A percentile compares a stretch with the other conserved stretches of the same genome.
Evolutionary conservation across 2,329 filamentous ascomycete species (phyloP).

Genomic region (Stachybotrys elegans): DNA sequence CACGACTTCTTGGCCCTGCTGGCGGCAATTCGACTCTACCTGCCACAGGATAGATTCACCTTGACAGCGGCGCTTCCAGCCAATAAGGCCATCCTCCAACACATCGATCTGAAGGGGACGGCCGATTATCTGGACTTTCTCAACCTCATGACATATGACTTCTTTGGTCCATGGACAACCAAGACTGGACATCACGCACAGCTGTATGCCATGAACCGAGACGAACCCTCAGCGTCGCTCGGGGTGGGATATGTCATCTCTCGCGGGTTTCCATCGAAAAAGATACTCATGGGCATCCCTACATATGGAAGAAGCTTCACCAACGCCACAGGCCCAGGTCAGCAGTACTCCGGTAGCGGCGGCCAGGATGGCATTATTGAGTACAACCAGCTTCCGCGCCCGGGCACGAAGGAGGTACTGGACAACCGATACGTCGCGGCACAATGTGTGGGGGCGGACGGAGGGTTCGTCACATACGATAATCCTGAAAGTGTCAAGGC

Average conservation of each 20-base stretch:
- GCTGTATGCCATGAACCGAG: conserved; percentile 57
- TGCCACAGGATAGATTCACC: conserved; percentile 65
- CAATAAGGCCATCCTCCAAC: conserved; percentile 57
- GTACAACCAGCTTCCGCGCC: conserved; percentile 63
- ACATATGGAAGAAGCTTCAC: conserved; percentile 73
- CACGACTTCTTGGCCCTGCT: conserved; percentile 66
- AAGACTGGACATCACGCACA: conserved; percentile 72
- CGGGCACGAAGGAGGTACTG: conserved; percentile 58
- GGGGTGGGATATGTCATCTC: conserved; percentile 61
- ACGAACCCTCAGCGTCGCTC: conserved; percentile 60
- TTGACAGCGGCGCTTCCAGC: conserved; percentile 70
- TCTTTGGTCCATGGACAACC: conserved; percentile 64
- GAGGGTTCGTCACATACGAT: conserved; percentile 76
- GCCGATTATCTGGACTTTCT: conserved; percentile 66
- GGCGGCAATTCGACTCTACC: conserved; percentile 57
- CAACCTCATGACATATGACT: conserved; percentile 79
- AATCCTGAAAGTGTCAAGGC: conserved; percentile 69
- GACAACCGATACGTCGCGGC: conserved; percentile 66
- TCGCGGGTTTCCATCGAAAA: conserved; percentile 62
- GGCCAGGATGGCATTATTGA: conserved; percentile 70
- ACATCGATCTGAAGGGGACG: conserved; percentile 61
- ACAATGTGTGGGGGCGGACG: conserved; percentile 66
- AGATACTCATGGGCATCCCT: conserved; percentile 72
- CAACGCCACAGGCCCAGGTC: conserved; percentile 58
- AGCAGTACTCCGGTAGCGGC: conserved; percentile 48